Evolutionary conservation across 352 stramenopile species (phyloP).

Genomic region (Phytophthora sansomeana): DNA sequence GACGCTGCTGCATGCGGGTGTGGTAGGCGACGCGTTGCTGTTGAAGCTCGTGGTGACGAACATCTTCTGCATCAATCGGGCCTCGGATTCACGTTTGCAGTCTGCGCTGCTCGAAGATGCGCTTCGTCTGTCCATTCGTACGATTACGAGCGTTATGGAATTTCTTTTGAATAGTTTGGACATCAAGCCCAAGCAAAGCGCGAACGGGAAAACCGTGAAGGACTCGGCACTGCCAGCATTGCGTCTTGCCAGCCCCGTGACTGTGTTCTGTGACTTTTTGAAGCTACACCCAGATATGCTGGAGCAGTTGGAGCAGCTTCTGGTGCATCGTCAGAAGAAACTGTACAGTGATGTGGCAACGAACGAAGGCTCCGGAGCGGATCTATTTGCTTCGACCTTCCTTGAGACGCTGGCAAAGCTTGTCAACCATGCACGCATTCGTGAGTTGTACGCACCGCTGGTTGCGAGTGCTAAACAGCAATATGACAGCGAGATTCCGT

Average conservation of each 20-base stretch:
- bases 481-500: constrained; percentile 25
- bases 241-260: constrained; percentile 62
- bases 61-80: constrained; percentile 72
- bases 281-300: constrained; percentile 55
- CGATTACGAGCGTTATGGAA: constrained; percentile 55
- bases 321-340: constrained; percentile 36
- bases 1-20: constrained; percentile 59
- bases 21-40: constrained; percentile 78
- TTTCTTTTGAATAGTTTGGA: constrained; percentile 53
- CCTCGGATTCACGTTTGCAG: constrained; percentile 33
- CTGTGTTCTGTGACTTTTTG: constrained; percentile 77
- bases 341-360: constrained; percentile 34
- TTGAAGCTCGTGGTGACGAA: constrained; percentile 85
- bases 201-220: constrained; percentile 27
- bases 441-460: constrained; percentile 49
- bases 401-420: constrained; percentile 58
- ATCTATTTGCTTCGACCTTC: constrained; percentile 49
- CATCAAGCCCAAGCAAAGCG: constrained; percentile 24
- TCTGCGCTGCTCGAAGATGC: constrained; percentile 48
- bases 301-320: constrained; percentile 50
- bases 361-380: constrained; percentile 21
- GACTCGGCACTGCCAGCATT: constrained; percentile 32
- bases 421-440: constrained; percentile 60
- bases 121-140: constrained; percentile 60
- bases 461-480: constrained; percentile 18